These are phyloP conservation scores for Purpureocillium lavendulum DNA, from an alignment of 2,329 filamentous ascomycete species.

Conservation along the genomic window DNA sequence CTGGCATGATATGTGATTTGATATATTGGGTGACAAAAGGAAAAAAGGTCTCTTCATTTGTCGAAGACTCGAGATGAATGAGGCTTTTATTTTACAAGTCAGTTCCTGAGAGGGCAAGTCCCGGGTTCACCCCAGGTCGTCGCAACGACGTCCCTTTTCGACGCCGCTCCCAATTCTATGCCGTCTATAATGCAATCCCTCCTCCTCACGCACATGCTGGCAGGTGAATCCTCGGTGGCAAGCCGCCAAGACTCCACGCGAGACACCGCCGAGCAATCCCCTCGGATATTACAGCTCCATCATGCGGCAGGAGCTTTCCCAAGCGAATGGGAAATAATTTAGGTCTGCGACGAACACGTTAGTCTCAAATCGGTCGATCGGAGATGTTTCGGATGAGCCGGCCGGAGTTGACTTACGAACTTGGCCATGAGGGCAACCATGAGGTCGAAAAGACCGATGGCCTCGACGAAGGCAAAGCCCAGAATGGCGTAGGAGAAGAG, in stretches of 20 bases:
- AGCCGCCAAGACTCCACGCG: conserved; percentile 17
- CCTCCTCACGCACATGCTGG: conserved; percentile 25
- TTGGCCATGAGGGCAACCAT: conserved; percentile 94
- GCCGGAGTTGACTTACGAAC: conserved; percentile 52
- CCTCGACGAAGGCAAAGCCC: conserved; percentile 91
- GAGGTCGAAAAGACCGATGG: conserved; percentile 81
- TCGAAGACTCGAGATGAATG: conserved; percentile 28
- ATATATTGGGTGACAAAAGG: conserved; percentile 13
- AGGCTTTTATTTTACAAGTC: conserved; percentile 36
- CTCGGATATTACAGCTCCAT: conserved; percentile 24
- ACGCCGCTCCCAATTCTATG: conserved; percentile 29
- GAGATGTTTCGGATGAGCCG: not conserved
- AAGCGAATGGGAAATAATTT: conserved; percentile 22
- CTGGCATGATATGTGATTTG: not conserved
- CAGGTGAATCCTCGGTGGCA: conserved; percentile 15
- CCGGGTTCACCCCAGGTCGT: conserved; percentile 19
- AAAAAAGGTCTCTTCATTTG: conserved; percentile 18
- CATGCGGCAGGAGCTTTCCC: conserved; percentile 26
- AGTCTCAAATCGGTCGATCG: not conserved
- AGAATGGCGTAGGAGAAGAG: conserved; percentile 95
- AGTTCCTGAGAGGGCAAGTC: conserved; percentile 23
- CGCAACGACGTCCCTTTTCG: conserved; percentile 22
- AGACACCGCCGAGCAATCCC: conserved; percentile 17
- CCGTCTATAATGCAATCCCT: conserved; percentile 31
- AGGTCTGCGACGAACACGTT: conserved; percentile 20